Base-by-base conservation (phyloP, 306 rosid genomes). In the Cucumis cinereus region DNA sequence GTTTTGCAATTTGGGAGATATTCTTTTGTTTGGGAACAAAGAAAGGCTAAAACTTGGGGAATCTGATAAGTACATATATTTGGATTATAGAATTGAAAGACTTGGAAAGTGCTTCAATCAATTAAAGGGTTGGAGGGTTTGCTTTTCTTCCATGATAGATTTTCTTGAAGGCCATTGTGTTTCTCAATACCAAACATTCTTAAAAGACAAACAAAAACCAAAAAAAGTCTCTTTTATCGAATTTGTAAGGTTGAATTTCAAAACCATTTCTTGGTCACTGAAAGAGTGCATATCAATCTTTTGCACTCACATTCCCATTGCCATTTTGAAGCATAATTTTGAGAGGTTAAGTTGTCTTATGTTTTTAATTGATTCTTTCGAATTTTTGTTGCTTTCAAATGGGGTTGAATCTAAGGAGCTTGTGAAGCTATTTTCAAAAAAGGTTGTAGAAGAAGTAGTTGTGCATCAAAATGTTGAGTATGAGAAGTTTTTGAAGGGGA, bases 11-110 rank as follows among this genome's bases (percentile, higher is more conserved):
- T 33, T 88, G 0, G 96, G 98, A 50, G 90, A 87, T 35, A 56
- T 92, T 22, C 71, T 92, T 38, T 69, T 92, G 12, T 92, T 90
- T 86, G 97, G 97, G 76, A 87, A 84, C 79, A 80, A 86, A 55
- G 82, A 81, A 68, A 81, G 87, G 43, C 96, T 92, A 36, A 88
- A 88, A 78, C 78, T 87, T 82, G 88, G 88, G 53, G 70, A 49
- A 0, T 89, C 81, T 30, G 79, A 84, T 73, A 68, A 84, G 81
- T 86, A 87, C 9, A 82, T 92, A 28, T 87, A 77, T 84, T 80
- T 92, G 83, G 87, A 92, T 83, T 74, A 81, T 83, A 90, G 93
- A 47, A 84, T 90, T 33, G 17, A 77, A 73, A 82, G 63, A 73
- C 84, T 92, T 12, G 9, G 11, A 0, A 66, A 30, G 20, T 92